These are phyloP conservation scores for Vigna nakashimae DNA, from an alignment of 306 rosid genomes.

Conservation along the genomic window DNA sequence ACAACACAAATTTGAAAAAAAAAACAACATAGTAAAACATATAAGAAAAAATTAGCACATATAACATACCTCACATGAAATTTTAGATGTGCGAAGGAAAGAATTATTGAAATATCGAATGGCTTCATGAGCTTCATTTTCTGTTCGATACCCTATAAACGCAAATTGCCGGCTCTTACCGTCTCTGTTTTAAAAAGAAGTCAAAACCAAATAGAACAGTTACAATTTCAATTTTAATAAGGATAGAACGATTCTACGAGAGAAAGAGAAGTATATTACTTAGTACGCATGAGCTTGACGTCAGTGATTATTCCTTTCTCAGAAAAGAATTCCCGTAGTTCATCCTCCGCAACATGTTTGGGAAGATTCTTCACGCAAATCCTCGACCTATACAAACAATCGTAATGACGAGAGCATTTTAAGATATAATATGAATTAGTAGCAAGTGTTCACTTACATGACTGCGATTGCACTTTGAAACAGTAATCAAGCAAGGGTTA, in stretches of 20 bases:
- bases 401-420: background rate
- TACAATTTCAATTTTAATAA: background rate
- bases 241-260: background rate
- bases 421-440: background rate
- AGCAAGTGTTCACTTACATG: slow-evolving; percentile 16
- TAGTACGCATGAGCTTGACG: slow-evolving; percentile 80
- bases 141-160: slow-evolving; percentile 80
- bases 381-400: slow-evolving; percentile 71
- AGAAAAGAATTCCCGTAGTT: slow-evolving; percentile 68
- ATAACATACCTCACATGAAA: slow-evolving; percentile 75
- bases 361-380: slow-evolving; percentile 89
- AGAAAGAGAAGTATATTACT: slow-evolving; percentile 44
- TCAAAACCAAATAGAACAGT: slow-evolving; percentile 12
- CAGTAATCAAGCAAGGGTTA: background rate
- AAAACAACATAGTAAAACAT: background rate
- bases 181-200: slow-evolving; percentile 52
- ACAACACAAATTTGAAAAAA: background rate
- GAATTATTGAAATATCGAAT: slow-evolving; percentile 70
- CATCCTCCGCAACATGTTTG: slow-evolving; percentile 62
- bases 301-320: slow-evolving; percentile 87
- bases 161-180: slow-evolving; percentile 85
- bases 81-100: slow-evolving; percentile 62
- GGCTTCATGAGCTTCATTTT: slow-evolving; percentile 72
- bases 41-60: background rate
- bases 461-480: background rate